These are phyloP conservation scores for Pestalotiopsis sp. DNA, from an alignment of 2,329 filamentous ascomycete genomes.

Conservation along the genomic window DNA sequence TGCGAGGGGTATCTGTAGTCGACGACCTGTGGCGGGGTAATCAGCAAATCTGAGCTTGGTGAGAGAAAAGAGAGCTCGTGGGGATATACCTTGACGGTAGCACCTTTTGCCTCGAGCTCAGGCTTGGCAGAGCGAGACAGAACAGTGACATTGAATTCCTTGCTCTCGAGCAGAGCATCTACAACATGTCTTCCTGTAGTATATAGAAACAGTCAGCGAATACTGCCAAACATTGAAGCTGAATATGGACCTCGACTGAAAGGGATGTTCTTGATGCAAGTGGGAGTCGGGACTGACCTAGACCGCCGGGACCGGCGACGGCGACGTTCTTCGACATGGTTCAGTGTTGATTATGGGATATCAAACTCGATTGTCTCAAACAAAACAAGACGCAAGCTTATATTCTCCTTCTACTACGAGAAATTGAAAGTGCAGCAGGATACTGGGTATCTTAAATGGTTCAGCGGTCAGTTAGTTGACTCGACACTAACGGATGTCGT, in stretches of 20 bases:
- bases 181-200: background rate
- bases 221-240: background rate
- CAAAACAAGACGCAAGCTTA: background rate
- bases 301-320: slow-evolving; percentile 1
- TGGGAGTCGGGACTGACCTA: background rate
- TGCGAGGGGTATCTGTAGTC: slow-evolving; percentile 1
- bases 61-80: background rate
- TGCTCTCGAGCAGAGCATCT: background rate
- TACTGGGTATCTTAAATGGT: background rate
- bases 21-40: background rate
- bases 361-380: background rate
- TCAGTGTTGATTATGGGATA: background rate
- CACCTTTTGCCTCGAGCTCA: background rate
- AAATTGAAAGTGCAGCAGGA: background rate
- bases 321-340: slow-evolving; percentile 5
- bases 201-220: background rate
- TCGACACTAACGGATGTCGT: background rate
- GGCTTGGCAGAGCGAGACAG: slow-evolving; percentile 6
- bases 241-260: background rate
- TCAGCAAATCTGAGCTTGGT: background rate
- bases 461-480: background rate
- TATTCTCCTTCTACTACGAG: background rate
- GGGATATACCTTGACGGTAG: background rate
- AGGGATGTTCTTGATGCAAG: background rate
- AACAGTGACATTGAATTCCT: slow-evolving; percentile 3